Percentiles rank a stretch among this genome's conserved stretches.
Evolutionary conservation across 2,329 filamentous ascomycete species (phyloP).

Genomic region (Colletotrichum plurivorum): DNA sequence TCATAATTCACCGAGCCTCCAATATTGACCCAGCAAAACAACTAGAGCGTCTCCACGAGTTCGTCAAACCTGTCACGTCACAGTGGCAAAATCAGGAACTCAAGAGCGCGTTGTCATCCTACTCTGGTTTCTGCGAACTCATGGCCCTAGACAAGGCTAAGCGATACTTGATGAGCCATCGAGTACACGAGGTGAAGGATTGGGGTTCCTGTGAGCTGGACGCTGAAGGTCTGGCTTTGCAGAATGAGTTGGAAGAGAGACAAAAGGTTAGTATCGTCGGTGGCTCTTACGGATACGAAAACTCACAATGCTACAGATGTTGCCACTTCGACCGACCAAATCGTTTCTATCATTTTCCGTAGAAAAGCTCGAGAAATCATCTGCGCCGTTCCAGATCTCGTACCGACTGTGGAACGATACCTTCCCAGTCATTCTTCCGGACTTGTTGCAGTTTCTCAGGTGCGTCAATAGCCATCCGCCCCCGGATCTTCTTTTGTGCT

Average conservation of each 20-base stretch:
- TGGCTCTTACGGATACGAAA: not conserved
- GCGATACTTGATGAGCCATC: constrained; percentile 80
- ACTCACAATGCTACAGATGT: constrained; percentile 57
- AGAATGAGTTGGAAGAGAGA: constrained; percentile 82
- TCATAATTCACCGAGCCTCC: constrained; percentile 89
- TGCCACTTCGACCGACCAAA: constrained; percentile 90
- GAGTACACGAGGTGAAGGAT: constrained; percentile 82
- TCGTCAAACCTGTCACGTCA: constrained; percentile 85
- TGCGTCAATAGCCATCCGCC: constrained; percentile 48
- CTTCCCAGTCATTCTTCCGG: constrained; percentile 86
- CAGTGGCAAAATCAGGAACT: constrained; percentile 84
- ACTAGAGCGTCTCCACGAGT: constrained; percentile 79
- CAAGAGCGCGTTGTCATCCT: constrained; percentile 78
- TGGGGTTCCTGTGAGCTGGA: constrained; percentile 87
- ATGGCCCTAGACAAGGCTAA: constrained; percentile 86
- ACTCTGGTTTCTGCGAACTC: constrained; percentile 83
- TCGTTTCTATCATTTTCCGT: constrained; percentile 93
- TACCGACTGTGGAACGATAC: constrained; percentile 87
- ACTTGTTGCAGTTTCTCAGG: constrained; percentile 86
- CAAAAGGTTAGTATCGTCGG: constrained; percentile 67
- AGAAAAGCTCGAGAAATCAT: constrained; percentile 85
- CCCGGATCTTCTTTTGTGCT: not conserved
- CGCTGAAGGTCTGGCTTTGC: constrained; percentile 82
- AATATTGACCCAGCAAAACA: constrained; percentile 80
- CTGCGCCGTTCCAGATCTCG: constrained; percentile 81